Percentiles rank a stretch among this genome's conserved stretches.
phyloP scores from a whole-genome alignment of 306 rosid genomes.

The Cucurbita ficifolia region DNA sequence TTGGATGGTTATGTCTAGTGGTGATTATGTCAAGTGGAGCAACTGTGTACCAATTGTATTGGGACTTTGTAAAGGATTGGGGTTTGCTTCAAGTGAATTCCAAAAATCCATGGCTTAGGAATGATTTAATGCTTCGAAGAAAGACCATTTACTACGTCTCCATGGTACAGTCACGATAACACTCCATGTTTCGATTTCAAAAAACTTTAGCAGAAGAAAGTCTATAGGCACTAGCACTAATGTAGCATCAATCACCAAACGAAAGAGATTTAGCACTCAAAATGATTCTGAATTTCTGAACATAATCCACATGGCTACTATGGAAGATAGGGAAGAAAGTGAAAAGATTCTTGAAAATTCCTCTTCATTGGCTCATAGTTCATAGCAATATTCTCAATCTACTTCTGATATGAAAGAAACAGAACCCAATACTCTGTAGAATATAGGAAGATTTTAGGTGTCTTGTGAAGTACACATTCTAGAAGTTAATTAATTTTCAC shows the following conservation, averaged over 20 bases:
- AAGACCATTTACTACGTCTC: conserved; percentile 79
- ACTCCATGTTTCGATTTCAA: background rate
- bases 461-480: conserved; percentile 8
- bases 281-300: conserved; percentile 3
- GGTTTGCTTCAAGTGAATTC: conserved; percentile 93
- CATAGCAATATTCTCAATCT: conserved; percentile 33
- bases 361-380: conserved; percentile 24
- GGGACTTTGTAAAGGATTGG: conserved; percentile 99
- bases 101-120: conserved; percentile 96
- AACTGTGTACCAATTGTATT: conserved; percentile 88
- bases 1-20: conserved; percentile 74
- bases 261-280: background rate
- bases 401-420: conserved; percentile 14
- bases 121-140: conserved; percentile 74
- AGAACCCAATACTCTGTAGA: conserved; percentile 8
- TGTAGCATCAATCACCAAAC: background rate
- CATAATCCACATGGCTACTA: background rate
- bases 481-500: background rate
- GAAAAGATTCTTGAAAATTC: conserved; percentile 26
- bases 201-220: background rate
- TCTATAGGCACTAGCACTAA: background rate
- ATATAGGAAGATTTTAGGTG: conserved; percentile 12
- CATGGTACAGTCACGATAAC: conserved; percentile 49
- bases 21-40: conserved; percentile 85
- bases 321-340: conserved; percentile 9